Evolutionary conservation across 163 green algal species (phyloP).

Genomic region (Prototheca stagnorum): DNA sequence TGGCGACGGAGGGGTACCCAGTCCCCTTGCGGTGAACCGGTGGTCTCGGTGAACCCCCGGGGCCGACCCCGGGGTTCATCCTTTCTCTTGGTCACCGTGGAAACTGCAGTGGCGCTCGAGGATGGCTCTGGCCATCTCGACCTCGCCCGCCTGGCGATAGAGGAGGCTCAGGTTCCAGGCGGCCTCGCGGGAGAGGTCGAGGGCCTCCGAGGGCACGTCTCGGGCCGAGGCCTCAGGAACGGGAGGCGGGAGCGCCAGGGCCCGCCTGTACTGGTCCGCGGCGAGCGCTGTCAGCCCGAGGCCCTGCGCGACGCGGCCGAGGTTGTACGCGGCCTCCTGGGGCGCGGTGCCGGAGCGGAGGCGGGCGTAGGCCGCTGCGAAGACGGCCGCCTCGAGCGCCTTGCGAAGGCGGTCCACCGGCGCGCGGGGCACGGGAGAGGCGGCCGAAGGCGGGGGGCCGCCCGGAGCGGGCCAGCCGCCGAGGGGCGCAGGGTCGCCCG

Average conservation of each 20-base stretch:
- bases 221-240: not conserved
- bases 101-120: too few relatives aligned
- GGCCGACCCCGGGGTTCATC: too few relatives aligned
- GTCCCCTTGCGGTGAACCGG: too few relatives aligned
- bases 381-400: not conserved
- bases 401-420: not conserved
- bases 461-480: not conserved
- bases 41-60: too few relatives aligned
- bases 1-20: too few relatives aligned
- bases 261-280: constrained; percentile 49
- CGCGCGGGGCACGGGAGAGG: not conserved
- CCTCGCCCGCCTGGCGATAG: too few relatives aligned
- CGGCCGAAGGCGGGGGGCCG: too few relatives aligned
- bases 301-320: constrained; percentile 65
- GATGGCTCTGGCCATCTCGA: too few relatives aligned
- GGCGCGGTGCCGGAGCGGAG: not conserved
- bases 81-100: too few relatives aligned
- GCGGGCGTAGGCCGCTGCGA: not conserved
- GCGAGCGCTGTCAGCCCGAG: constrained; percentile 62
- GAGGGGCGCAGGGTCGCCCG: not conserved
- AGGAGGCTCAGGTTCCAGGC: constrained; percentile 74
- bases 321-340: constrained; percentile 68
- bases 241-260: constrained; percentile 12
- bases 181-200: constrained; percentile 40
- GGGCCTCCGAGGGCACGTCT: too few relatives aligned